Evolutionary conservation across 148 eudicot species (phyloP).

Genomic region (Fallopia convolvulus): DNA sequence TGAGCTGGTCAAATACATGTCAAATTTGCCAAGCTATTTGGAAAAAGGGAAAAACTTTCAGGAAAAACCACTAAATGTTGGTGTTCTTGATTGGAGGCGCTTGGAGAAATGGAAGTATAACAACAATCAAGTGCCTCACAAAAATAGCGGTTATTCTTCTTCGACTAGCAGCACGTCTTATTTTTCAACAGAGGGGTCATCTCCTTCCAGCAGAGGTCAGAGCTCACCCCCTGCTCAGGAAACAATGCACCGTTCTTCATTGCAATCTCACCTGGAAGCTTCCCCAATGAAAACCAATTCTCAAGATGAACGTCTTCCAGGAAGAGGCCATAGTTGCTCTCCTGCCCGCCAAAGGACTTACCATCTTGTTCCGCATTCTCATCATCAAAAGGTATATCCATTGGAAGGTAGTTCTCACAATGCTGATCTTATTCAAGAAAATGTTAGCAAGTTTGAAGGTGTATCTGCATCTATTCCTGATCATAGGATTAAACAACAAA

Average conservation of each 20-base stretch:
- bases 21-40: constrained; percentile 67
- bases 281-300: constrained; percentile 21
- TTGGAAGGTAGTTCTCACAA: constrained; percentile 16
- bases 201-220: constrained; percentile 40
- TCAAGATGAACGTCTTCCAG: constrained; percentile 15
- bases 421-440: constrained; percentile 19
- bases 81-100: constrained; percentile 73
- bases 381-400: constrained; percentile 23
- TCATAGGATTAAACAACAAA: constrained; percentile 26
- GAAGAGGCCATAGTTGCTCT: constrained; percentile 23
- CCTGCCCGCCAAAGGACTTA: constrained; percentile 26
- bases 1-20: constrained; percentile 81
- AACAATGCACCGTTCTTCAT: constrained; percentile 24
- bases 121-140: constrained; percentile 20
- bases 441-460: constrained; percentile 18
- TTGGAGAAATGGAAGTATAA: constrained; percentile 64
- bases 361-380: constrained; percentile 21
- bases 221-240: constrained; percentile 42
- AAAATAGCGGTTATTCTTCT: constrained; percentile 22
- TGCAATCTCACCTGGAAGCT: constrained; percentile 29
- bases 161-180: constrained; percentile 49
- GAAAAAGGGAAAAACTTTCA: constrained; percentile 46
- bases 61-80: constrained; percentile 67
- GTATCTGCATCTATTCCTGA: constrained; percentile 12
- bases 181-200: constrained; percentile 52